These are phyloP conservation scores for Calocybe gangraenosa DNA, from an alignment of 768 basidiomycete genomes.

Conservation along the genomic window DNA sequence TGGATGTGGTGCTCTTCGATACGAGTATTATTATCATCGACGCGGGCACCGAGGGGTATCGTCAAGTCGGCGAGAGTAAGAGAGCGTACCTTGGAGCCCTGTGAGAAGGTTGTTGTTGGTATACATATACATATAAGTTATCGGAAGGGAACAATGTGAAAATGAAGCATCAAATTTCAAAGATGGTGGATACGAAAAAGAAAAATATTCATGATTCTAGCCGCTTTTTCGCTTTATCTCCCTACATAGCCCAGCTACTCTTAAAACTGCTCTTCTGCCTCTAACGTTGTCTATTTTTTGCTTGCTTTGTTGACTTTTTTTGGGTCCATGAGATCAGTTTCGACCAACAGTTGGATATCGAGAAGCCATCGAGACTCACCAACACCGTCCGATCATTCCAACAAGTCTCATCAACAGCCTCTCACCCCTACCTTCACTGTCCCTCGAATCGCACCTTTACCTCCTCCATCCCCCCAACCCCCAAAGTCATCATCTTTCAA, in stretches of 20 bases:
- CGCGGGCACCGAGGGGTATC: too few species aligned
- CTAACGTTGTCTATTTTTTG: not conserved
- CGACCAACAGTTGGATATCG: conserved; percentile 33
- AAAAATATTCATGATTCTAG: conserved; percentile 4
- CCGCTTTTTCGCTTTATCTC: not conserved
- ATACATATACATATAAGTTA: too few species aligned
- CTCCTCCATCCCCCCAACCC: conserved; percentile 21
- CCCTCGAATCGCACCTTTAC: conserved; percentile 34
- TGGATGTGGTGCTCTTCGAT: too few species aligned
- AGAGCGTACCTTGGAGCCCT: too few species aligned
- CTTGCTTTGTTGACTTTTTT: conserved; percentile 8
- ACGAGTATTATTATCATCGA: too few species aligned
- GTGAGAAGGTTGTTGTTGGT: too few species aligned
- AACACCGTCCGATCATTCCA: conserved; percentile 22
- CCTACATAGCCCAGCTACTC: not conserved
- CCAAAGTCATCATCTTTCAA: conserved; percentile 30
- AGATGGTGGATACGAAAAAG: conserved; percentile 9
- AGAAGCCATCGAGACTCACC: conserved; percentile 36
- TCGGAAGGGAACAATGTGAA: conserved; percentile 14
- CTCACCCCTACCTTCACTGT: conserved; percentile 42
- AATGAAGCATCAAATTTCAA: conserved; percentile 14
- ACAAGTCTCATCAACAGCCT: conserved; percentile 27
- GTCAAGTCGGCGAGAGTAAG: not conserved
- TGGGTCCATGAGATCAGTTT: conserved; percentile 36
- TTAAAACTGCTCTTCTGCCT: not conserved